Base-by-base conservation (phyloP, 805 yeast genomes). In the Candida takata region DNA sequence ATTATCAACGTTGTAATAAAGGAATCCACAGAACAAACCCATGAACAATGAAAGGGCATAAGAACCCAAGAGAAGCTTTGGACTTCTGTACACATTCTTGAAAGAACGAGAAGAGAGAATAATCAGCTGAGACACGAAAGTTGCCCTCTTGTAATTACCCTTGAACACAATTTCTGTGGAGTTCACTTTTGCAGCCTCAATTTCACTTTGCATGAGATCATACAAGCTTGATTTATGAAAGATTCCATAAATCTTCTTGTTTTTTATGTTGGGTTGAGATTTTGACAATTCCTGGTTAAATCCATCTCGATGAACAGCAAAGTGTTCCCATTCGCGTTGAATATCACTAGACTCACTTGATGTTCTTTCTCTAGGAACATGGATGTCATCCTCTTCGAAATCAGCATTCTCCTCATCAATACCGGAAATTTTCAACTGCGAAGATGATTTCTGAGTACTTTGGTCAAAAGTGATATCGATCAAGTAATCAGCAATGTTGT, bases 21-120 rank as follows among this genome's bases (percentile, higher is more conserved):
- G 65, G 33, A 74, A 74, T 0, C 97, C 96, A 59, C 95, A 79
- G 60, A 90, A 83, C 4, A 78, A 52, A 1, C 95, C 96, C 58
- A 90, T 74, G 12, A 79, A 56, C 8, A 84, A 59, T 0, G 96
- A 80, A 41, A 90, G 65, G 2, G 81, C 64, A 52, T 90, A 90
- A 51, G 92, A 95, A 1, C 92, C 84, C 41, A 87, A 56, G 35
- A 92, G 68, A n/a, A 92, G 66, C 61, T 76, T 80, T 8, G 98
- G 98, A 59, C 88, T 88, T 54, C 98, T 71, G 65, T 88, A 90
- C 31, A 87, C 70, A 58, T 92, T 92, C 52, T 86, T 87, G 66
- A 92, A 90, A 0, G 96, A 83, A 51, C 98, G 71, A 14, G 86
- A 79, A 7, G 88, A 77, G 35, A 92, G 62, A 41, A 92, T 79